A percentile compares a stretch with the other conserved stretches of the same genome.
These are phyloP conservation scores for Aspergillus clavatus DNA, from an alignment of 2,329 filamentous ascomycete species.

Conservation along the genomic window DNA sequence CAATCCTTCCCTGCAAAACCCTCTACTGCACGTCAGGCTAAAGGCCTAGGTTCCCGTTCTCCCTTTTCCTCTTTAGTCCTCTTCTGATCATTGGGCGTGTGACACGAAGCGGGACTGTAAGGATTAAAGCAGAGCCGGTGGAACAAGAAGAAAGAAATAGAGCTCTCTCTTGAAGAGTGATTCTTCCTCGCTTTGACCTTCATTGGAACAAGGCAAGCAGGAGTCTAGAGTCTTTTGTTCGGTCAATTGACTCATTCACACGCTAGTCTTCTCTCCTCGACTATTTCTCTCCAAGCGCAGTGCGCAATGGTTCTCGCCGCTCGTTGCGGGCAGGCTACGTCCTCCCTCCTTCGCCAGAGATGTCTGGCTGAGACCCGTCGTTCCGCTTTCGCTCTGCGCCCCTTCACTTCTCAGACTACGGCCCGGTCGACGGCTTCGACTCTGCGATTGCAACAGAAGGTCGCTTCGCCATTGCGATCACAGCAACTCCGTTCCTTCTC, in stretches of 20 bases:
- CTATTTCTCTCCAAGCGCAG: conserved; percentile 20
- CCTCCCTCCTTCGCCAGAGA: conserved; percentile 39
- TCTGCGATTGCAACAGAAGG: conserved; percentile 36
- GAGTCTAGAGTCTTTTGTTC: conserved; percentile 4
- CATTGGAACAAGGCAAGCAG: conserved; percentile 5
- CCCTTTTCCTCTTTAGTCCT: conserved; percentile 13
- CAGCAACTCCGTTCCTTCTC: conserved; percentile 43
- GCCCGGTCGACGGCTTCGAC: conserved; percentile 28
- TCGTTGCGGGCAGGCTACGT: conserved; percentile 42
- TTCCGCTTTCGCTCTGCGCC: conserved; percentile 32
- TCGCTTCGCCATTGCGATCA: conserved; percentile 35
- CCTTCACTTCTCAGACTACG: conserved; percentile 35
- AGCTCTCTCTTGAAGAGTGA: conserved; percentile 6
- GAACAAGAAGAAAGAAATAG: conserved; percentile 5
- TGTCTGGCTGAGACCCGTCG: conserved; percentile 36
- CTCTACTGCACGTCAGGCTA: conserved; percentile 6
- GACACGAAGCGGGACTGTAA: conserved; percentile 21
- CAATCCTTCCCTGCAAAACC: conserved; percentile 9
- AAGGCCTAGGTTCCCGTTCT: background rate
- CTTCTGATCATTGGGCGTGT: conserved; percentile 16
- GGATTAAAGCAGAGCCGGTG: conserved; percentile 10
- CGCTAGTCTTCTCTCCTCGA: background rate
- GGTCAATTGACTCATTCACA: conserved; percentile 15
- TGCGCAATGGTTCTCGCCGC: conserved; percentile 44
- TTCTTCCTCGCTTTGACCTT: conserved; percentile 4